These are phyloP conservation scores for Chaetomiaceae sp. DNA, from an alignment of 2,329 filamentous ascomycete genomes.

Conservation along the genomic window DNA sequence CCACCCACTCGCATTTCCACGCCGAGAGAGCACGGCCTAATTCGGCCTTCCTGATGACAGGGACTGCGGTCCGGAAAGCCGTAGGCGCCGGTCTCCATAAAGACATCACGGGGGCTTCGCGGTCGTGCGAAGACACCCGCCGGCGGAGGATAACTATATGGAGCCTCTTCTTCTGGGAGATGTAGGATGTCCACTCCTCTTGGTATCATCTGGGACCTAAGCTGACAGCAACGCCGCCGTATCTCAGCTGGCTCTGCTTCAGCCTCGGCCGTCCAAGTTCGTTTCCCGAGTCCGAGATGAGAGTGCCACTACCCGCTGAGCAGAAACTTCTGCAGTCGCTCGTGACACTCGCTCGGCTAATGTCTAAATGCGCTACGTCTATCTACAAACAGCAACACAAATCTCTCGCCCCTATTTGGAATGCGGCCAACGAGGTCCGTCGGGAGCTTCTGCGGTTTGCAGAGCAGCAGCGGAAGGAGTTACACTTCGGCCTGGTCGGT, in stretches of 20 bases:
- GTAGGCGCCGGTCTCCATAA: slow-evolving; percentile 6
- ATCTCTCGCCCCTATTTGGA: neutral
- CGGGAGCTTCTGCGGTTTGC: slow-evolving; percentile 4
- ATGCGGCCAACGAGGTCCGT: neutral
- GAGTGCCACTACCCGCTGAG: slow-evolving; percentile 4
- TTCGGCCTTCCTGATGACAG: slow-evolving; percentile 1
- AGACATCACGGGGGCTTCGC: neutral
- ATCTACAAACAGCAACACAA: slow-evolving; percentile 5
- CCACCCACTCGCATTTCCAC: slow-evolving; percentile 1
- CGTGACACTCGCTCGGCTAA: neutral
- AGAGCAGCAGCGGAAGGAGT: slow-evolving; percentile 2
- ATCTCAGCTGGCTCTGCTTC: slow-evolving; percentile 4
- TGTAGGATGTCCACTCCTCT: neutral
- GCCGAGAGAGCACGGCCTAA: slow-evolving; percentile 4
- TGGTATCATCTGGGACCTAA: neutral
- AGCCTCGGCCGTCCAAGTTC: slow-evolving; percentile 5
- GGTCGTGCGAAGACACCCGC: neutral
- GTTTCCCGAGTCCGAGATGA: slow-evolving; percentile 5
- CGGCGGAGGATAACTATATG: slow-evolving; percentile 4
- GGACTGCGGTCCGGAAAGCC: slow-evolving; percentile 2
- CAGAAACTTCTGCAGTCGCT: slow-evolving; percentile 3
- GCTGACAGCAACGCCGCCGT: neutral
- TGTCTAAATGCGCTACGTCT: slow-evolving; percentile 5
- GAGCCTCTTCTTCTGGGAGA: slow-evolving; percentile 2
- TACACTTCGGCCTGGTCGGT: slow-evolving; percentile 2